Base-by-base conservation (phyloP, 768 basidiomycete species). In the Trichaptum fuscoviolaceum region DNA sequence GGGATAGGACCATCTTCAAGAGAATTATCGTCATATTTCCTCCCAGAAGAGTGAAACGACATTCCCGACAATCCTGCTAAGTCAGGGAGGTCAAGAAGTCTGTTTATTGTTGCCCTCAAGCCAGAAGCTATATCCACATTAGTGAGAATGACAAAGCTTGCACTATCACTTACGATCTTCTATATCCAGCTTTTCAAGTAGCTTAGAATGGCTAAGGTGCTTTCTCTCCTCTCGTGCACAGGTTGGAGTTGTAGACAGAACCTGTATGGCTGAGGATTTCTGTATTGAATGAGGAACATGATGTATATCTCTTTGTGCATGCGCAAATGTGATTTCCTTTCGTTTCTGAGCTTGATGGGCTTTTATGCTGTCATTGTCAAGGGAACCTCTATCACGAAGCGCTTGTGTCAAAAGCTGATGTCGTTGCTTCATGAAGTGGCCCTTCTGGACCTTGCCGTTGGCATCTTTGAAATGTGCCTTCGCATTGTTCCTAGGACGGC, bases 341-440 rank as follows among this genome's bases (percentile, higher is more conserved):
- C 59, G 59, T 34, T 34, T 61, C 8, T 61, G 30, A 17, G 25
- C 24, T 25, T 61, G 24, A 34, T 12, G 25, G 25, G 23, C 15
- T 61, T 61, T 61, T 20, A 2, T 24, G 59, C 25, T 61, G 6
- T 25, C 59, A 17, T 23, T 34, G 17, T 52, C 42, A 52, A 15
- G 42, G 20, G 5, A 52, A 12, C 20, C 12, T 25, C 59, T 17
- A 15, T 61, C 59, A 25, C 30, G 24, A 25, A 61, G 30, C 23
- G 24, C 30, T 25, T 34, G 59, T 2, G 59, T 25, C 23, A 61
- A 34, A 61, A 61, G 24, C 23, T 61, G 59, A 34, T 61, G 79
- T 27, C 85, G 82, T 69, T 86, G 85, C 65, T 81, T 83, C 35
- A 86, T 82, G 69, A 91, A 91, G 68, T 85, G 85, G 20, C 77